These are phyloP conservation scores for Helminthosporium solani DNA, from an alignment of 2,329 filamentous ascomycete species.

Conservation along the genomic window DNA sequence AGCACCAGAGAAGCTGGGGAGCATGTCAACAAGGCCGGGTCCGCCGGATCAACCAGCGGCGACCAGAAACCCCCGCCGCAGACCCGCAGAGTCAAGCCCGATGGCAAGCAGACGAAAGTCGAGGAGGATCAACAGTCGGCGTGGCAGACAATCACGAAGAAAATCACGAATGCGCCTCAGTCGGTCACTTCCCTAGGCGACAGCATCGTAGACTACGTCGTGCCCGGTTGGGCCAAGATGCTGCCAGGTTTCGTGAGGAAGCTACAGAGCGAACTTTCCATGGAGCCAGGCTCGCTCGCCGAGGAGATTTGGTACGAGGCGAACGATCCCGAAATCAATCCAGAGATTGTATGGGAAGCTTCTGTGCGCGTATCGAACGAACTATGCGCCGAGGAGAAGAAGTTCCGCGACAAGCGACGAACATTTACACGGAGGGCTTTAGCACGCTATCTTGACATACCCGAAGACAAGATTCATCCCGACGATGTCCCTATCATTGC, in stretches of 20 bases:
- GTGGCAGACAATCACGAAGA: slow-evolving; percentile 37
- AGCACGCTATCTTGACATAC: slow-evolving; percentile 76
- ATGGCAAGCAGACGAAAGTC: slow-evolving; percentile 19
- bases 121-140: slow-evolving; percentile 22
- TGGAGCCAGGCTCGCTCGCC: slow-evolving; percentile 83
- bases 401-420: slow-evolving; percentile 69
- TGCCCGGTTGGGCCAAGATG: slow-evolving; percentile 78
- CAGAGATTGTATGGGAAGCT: slow-evolving; percentile 82
- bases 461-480: slow-evolving; percentile 79
- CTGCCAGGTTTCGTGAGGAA: slow-evolving; percentile 78
- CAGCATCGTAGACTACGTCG: slow-evolving; percentile 66
- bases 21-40: slow-evolving; percentile 11
- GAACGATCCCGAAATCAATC: slow-evolving; percentile 77
- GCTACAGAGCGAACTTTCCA: slow-evolving; percentile 81
- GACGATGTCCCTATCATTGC: slow-evolving; percentile 93
- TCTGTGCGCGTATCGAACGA: slow-evolving; percentile 77
- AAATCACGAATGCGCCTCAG: slow-evolving; percentile 29
- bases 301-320: slow-evolving; percentile 94
- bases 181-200: slow-evolving; percentile 46
- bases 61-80: slow-evolving; percentile 39
- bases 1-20: slow-evolving; percentile 20
- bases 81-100: slow-evolving; percentile 28
- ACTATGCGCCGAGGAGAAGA: slow-evolving; percentile 79
- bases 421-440: slow-evolving; percentile 69
- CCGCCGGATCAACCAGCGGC: slow-evolving; percentile 17